Evolutionary conservation across 441 rosid genomes (phyloP).

Genomic region (Mallotus repandus): DNA sequence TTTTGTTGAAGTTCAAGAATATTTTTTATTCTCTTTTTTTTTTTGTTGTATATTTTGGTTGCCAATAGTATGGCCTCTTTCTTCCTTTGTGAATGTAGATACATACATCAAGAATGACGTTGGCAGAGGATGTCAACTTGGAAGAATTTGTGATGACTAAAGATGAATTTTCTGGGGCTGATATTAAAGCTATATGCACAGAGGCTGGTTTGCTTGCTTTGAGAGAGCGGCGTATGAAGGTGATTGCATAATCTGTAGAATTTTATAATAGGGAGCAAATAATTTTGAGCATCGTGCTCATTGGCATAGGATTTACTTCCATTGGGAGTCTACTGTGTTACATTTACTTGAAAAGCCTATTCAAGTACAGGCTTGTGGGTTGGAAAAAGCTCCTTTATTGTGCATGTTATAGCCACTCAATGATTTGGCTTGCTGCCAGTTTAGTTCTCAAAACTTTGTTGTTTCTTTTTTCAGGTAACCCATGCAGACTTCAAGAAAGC

Average conservation of each 20-base stretch:
- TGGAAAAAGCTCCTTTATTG: background rate
- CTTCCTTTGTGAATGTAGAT: slow-evolving; percentile 38
- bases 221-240: slow-evolving; percentile 92
- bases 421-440: background rate
- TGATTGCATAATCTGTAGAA: slow-evolving; percentile 12
- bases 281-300: background rate
- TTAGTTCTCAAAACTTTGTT: background rate
- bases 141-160: slow-evolving; percentile 96
- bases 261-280: background rate
- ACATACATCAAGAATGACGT: slow-evolving; percentile 87
- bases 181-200: slow-evolving; percentile 83
- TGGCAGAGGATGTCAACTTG: slow-evolving; percentile 82
- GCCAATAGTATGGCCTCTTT: background rate
- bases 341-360: background rate
- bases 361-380: background rate
- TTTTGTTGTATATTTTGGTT: background rate
- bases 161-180: slow-evolving; percentile 92
- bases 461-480: background rate
- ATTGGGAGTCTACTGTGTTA: background rate
- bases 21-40: background rate
- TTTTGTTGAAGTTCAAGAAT: background rate
- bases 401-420: background rate
- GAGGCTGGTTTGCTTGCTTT: slow-evolving; percentile 87
- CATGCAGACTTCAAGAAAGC: slow-evolving; percentile 15
- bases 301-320: background rate